A percentile compares a stretch with the other conserved stretches of the same genome.
phyloP scores from a whole-genome alignment of 768 basidiomycete genomes.

The Pleurotus sapidus region DNA sequence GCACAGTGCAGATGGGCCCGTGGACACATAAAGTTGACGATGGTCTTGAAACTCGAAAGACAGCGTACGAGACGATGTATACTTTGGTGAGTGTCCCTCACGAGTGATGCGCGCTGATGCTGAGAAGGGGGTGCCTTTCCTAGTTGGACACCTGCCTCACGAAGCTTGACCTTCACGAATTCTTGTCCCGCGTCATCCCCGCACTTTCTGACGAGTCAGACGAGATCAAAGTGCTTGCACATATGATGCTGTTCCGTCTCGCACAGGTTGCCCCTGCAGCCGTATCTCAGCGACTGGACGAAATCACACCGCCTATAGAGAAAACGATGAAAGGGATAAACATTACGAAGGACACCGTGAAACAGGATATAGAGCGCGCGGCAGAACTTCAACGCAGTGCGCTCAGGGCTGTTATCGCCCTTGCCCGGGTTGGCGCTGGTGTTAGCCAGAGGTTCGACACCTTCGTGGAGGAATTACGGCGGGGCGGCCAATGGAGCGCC shows the following conservation, averaged over 20 bases:
- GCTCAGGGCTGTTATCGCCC: slow-evolving; percentile 80
- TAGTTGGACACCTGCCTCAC: slow-evolving; percentile 90
- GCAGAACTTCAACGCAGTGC: slow-evolving; percentile 92
- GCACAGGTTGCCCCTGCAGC: slow-evolving; percentile 83
- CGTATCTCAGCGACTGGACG: slow-evolving; percentile 80
- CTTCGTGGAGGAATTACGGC: slow-evolving; percentile 73
- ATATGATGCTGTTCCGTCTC: slow-evolving; percentile 93
- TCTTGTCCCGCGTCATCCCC: slow-evolving; percentile 75
- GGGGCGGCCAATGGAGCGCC: slow-evolving; percentile 58
- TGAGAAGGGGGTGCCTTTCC: not conserved
- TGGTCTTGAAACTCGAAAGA: slow-evolving; percentile 94
- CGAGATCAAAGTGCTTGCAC: slow-evolving; percentile 95
- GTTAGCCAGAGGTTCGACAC: slow-evolving; percentile 74
- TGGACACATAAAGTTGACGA: slow-evolving; percentile 98
- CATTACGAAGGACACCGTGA: slow-evolving; percentile 93
- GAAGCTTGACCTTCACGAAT: slow-evolving; percentile 84
- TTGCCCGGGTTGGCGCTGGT: slow-evolving; percentile 71
- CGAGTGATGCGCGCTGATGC: not conserved
- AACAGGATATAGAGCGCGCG: slow-evolving; percentile 84
- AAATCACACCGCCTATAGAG: slow-evolving; percentile 79
- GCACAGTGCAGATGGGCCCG: slow-evolving; percentile 94
- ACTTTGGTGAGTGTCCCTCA: slow-evolving; percentile 66
- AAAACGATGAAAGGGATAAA: slow-evolving; percentile 87
- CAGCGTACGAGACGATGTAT: slow-evolving; percentile 96
- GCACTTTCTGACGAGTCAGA: slow-evolving; percentile 89